Evolutionary conservation across 345 rosid genomes (phyloP), one percentile per base, ranked within the genome.

Genomic region (Lepidium aucheri): DNA sequence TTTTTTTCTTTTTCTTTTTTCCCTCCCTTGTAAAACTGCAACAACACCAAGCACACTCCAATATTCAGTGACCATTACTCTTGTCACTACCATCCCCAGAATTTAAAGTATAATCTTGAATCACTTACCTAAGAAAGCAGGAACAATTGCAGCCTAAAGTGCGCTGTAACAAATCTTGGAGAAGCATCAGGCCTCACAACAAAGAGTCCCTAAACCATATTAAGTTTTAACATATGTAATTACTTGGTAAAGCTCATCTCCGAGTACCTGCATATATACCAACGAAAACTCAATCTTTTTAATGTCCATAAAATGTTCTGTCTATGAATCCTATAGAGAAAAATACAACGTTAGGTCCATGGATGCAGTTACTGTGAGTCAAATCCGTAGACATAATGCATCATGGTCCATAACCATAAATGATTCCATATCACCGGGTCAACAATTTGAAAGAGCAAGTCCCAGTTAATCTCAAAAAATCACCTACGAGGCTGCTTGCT

Each of bases 401-500:
- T 11, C 46, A 24, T 45, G 14, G 17, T 35, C 44, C 28, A 39
- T 32, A 54, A 28, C 17, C 20, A 55, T 24, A 63, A 26, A 53
- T 14, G 54, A 24, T 65, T 52, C 14, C 15, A 22, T 46, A 39
- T 65, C 41, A 35, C 43, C 40, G 0, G 8, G 26, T 42, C 30
- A 60, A 26, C 63, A 20, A 43, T 36, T 28, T 16, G 20, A 41
- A 28, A 57, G 36, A 44, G 26, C 34, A 57, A 55, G 30, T 39
- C 8, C 28, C 6, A 49, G 20, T 53, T 39, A 33, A 41, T 33
- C 41, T 55, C 14, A 34, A 59, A 50, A 57, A 50, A 60, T 67
- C 51, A 67, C 73, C 77, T 67, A 55, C 68, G 77, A 60, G 73
- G 73, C 42, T 73, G 73, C 77, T 67, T 74, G 56, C 54, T 60